Percentiles rank a stretch among this genome's conserved stretches.
Evolutionary conservation across 176 grass and related monocot genomes (phyloP).

Genomic region (Triticum aestivum): DNA sequence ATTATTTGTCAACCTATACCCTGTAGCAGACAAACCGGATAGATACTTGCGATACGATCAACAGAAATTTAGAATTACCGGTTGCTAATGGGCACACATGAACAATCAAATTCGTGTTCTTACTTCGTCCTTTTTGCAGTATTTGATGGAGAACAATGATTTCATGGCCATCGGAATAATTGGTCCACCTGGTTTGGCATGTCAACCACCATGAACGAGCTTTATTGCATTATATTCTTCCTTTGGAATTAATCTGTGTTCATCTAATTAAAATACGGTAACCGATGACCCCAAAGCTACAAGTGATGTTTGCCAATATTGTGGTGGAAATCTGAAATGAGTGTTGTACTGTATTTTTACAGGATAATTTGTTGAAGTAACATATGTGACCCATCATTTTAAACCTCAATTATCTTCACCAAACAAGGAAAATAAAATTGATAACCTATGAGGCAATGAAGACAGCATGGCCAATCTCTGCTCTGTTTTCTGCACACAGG

Average conservation of each 20-base stretch:
- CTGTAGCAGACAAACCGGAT: too few species aligned
- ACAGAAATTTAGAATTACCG: too few species aligned
- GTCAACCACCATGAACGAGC: too few species aligned
- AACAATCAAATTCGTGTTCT: too few species aligned
- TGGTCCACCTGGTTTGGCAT: too few species aligned
- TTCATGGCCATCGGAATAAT: too few species aligned
- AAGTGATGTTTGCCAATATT: background rate
- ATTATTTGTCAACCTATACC: too few species aligned
- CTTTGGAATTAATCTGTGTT: background rate
- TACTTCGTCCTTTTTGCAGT: too few species aligned
- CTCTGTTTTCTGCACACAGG: constrained; percentile 66
- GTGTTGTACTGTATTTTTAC: background rate
- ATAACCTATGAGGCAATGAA: constrained; percentile 33
- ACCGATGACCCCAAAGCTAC: background rate
- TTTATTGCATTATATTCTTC: background rate
- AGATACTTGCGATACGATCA: too few species aligned
- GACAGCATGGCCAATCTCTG: constrained; percentile 66
- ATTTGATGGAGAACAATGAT: too few species aligned
- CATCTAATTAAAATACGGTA: background rate
- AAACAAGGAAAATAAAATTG: constrained; percentile 77
- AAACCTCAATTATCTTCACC: constrained; percentile 37
- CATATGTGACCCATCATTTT: constrained; percentile 69
- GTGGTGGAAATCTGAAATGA: background rate
- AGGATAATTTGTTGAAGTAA: constrained; percentile 83
- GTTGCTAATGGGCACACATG: too few species aligned